These are phyloP conservation scores for Paecilomyces formosus DNA, from an alignment of 2,329 filamentous ascomycete species.

Conservation along the genomic window DNA sequence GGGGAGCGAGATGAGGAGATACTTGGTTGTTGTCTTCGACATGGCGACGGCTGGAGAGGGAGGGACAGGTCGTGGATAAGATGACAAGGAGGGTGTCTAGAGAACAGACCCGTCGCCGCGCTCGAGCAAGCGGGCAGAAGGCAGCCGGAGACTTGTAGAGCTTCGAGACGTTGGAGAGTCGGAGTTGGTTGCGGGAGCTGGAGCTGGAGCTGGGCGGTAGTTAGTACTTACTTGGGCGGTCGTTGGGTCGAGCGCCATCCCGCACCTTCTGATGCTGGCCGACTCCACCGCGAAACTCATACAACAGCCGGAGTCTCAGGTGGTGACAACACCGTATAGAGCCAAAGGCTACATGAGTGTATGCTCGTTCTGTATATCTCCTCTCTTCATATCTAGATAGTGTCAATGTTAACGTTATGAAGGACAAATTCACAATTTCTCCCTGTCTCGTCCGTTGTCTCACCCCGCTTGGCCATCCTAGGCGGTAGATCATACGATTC, in stretches of 20 bases:
- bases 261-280: not conserved
- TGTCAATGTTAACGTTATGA: not conserved
- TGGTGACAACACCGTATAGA: not conserved
- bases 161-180: conserved; percentile 2
- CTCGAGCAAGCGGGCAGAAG: conserved; percentile 16
- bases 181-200: conserved; percentile 2
- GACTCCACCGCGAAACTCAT: not conserved
- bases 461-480: not conserved
- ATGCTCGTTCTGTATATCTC: too few relatives aligned
- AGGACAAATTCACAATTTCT: not conserved
- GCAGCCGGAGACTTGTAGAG: conserved; percentile 3
- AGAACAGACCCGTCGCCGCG: conserved; percentile 12
- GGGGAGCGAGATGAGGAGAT: conserved; percentile 84
- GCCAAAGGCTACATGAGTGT: too few relatives aligned
- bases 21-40: conserved; percentile 49
- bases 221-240: not conserved
- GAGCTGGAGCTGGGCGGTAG: not conserved
- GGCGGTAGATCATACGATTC: not conserved
- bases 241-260: not conserved
- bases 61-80: not conserved
- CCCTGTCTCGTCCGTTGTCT: not conserved
- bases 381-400: not conserved
- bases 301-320: not conserved
- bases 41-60: conserved; percentile 17
- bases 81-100: conserved; percentile 1